Conservation (phyloP, 2,329 filamentous ascomycete species). For the Fusarium oligoseptatum region DNA sequence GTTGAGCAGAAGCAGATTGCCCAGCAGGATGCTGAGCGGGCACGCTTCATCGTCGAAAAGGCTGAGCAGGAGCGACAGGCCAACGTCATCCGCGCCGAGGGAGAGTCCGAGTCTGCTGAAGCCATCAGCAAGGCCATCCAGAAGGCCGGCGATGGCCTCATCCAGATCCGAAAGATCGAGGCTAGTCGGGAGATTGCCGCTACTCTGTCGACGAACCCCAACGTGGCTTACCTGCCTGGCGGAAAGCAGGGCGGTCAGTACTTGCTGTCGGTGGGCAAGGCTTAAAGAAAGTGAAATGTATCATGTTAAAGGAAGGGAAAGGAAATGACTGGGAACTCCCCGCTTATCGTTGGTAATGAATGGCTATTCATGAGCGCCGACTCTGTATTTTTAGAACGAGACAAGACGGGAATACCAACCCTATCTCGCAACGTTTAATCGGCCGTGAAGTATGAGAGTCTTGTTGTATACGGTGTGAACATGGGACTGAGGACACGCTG, state of each 20-base stretch:
- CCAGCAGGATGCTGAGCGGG: conserved; percentile 97
- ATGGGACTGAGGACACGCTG: neutral
- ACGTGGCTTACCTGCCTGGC: conserved; percentile 93
- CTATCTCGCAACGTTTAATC: conserved; percentile 43
- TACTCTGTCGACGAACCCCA: conserved; percentile 89
- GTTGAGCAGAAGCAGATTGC: conserved; percentile 99
- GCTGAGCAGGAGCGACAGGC: conserved; percentile 99
- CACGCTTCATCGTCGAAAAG: conserved; percentile 97
- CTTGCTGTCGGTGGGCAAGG: conserved; percentile 65
- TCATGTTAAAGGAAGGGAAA: conserved; percentile 34
- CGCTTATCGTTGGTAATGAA: conserved; percentile 50
- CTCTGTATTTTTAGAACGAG: conserved; percentile 54
- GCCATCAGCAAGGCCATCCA: conserved; percentile 94
- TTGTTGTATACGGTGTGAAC: neutral
- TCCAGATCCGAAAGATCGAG: conserved; percentile 97
- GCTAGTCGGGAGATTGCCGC: conserved; percentile 95
- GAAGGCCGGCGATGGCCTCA: conserved; percentile 92
- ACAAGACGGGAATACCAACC: conserved; percentile 41
- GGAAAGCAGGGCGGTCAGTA: conserved; percentile 72
- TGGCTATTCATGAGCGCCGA: conserved; percentile 46
- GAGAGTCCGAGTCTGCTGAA: conserved; percentile 96
- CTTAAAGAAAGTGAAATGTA: conserved; percentile 42
- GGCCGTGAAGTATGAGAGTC: conserved; percentile 8
- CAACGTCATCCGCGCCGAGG: conserved; percentile 97
- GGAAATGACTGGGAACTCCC: conserved; percentile 49